Evolutionary conservation across 2,329 filamentous ascomycete species (phyloP).

Genomic region (Sporothrix variecibatus): DNA sequence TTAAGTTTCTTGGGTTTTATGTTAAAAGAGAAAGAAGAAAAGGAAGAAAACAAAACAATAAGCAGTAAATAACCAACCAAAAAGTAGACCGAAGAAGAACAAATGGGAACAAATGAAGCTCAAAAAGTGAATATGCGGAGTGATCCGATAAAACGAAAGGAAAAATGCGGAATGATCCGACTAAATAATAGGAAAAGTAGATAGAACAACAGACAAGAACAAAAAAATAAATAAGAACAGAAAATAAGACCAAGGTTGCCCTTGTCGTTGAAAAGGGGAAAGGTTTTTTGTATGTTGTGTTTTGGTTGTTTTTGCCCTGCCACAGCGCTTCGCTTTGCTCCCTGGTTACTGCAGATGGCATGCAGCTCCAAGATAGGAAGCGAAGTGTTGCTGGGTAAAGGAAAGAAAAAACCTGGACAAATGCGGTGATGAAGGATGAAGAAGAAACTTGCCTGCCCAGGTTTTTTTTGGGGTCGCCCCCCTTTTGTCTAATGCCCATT

Average conservation of each 20-base stretch:
- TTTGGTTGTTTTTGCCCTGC: slow-evolving; percentile 4
- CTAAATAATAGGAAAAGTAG: not conserved
- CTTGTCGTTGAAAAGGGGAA: not conserved
- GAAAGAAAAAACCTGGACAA: not conserved
- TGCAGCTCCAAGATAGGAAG: not conserved
- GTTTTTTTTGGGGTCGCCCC: not conserved
- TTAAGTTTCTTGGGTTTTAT: not conserved
- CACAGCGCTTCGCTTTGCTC: not conserved
- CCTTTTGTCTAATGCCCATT: slow-evolving; percentile 16
- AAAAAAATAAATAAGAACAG: too few relatives aligned
- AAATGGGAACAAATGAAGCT: not conserved
- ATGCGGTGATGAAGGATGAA: not conserved
- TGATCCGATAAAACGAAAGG: not conserved
- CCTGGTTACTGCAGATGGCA: too few relatives aligned
- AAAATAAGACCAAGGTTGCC: not conserved
- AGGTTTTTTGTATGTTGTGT: not conserved
- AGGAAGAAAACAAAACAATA: not conserved
- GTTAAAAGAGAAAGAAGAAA: not conserved
- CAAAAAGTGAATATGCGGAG: not conserved
- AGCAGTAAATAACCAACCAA: not conserved
- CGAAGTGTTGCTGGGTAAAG: not conserved
- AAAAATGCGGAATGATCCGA: not conserved
- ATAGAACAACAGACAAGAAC: not conserved
- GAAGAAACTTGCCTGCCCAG: slow-evolving; percentile 6
- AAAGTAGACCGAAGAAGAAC: not conserved